These are phyloP conservation scores for Bolboschoenoplectus hybrid DNA, from an alignment of 202 grass and related monocot species.

Conservation along the genomic window DNA sequence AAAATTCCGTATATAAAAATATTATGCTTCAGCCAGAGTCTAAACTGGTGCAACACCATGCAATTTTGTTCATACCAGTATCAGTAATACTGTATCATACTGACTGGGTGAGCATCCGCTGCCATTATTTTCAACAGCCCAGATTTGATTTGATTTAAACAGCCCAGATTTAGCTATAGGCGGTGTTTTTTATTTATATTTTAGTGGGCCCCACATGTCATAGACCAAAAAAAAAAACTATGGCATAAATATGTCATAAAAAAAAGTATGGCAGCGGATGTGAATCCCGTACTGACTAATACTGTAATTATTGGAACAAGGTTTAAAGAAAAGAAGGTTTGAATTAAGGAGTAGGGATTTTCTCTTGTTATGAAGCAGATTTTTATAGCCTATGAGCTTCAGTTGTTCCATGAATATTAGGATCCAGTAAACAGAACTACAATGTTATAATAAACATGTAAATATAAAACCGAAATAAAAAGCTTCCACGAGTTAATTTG, in stretches of 20 bases:
- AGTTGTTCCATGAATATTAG: constrained; percentile 19
- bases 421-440: neutral
- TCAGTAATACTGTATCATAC: neutral
- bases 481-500: neutral
- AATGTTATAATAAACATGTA: neutral
- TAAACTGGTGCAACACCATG: neutral
- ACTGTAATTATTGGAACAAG: neutral
- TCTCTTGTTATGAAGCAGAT: neutral
- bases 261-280: no score
- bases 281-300: no score
- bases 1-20: neutral
- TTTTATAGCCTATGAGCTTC: neutral
- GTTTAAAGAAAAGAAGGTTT: constrained; percentile 3
- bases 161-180: no score
- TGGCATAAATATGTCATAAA: no score
- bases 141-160: no score
- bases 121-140: no score
- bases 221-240: no score
- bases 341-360: neutral
- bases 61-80: neutral
- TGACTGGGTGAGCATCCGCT: neutral
- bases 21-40: neutral
- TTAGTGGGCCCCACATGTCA: no score
- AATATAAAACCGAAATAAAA: neutral
- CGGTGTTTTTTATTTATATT: no score